phyloP scores from a whole-genome alignment of 768 basidiomycete genomes.

The Amanita muscaria region DNA sequence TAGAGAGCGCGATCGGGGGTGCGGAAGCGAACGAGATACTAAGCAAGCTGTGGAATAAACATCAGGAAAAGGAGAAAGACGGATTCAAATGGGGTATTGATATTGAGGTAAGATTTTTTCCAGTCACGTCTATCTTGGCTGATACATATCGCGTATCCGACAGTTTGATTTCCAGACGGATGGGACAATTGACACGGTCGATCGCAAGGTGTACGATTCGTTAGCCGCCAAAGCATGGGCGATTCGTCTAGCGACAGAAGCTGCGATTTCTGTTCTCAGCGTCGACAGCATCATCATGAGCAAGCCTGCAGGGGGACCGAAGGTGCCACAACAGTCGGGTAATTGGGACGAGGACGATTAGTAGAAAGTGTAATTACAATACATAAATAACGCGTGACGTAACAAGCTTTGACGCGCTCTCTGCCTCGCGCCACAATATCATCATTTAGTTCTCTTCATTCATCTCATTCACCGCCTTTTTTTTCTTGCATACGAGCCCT shows the following conservation, averaged over 20 bases:
- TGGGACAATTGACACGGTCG: conserved; percentile 58
- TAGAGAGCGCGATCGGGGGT: conserved; percentile 92
- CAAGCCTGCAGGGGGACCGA: conserved; percentile 85
- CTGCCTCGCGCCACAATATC: no score
- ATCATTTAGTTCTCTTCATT: not conserved
- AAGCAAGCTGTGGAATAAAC: conserved; percentile 83
- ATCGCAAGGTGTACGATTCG: conserved; percentile 75
- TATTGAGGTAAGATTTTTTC: conserved; percentile 53
- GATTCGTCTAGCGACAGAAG: conserved; percentile 83
- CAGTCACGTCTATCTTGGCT: not conserved
- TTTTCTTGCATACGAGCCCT: not conserved
- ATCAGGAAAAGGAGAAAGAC: conserved; percentile 64
- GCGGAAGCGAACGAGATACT: conserved; percentile 89
- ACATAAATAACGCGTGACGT: conserved; percentile 5
- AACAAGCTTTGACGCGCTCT: not conserved
- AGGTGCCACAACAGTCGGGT: conserved; percentile 77
- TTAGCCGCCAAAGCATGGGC: conserved; percentile 88
- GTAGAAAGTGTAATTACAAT: not conserved
- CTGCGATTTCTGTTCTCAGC: conserved; percentile 81
- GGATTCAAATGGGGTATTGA: conserved; percentile 81
- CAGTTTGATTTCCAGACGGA: conserved; percentile 58
- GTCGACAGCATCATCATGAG: conserved; percentile 99
- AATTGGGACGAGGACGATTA: conserved; percentile 81
- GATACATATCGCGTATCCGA: not conserved
- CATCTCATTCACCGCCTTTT: not conserved